Evolutionary conservation across 1,284 basidiomycete species (phyloP).

Genomic region (Leccinum brunneo-olivaceum): DNA sequence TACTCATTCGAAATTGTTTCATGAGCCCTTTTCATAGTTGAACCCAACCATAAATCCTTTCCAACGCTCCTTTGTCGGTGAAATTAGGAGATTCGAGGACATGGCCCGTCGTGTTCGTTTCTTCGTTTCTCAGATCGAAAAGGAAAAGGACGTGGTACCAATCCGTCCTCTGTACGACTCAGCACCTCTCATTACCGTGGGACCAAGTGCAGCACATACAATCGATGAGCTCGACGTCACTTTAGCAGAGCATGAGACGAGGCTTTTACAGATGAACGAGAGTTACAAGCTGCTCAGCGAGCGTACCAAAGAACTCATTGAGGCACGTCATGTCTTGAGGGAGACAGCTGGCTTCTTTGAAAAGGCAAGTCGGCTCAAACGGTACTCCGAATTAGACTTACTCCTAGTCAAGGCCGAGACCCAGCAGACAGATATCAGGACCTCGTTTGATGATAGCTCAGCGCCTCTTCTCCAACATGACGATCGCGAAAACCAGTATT

Average conservation of each 20-base stretch:
- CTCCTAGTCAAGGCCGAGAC: slow-evolving; percentile 60
- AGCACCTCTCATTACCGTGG: slow-evolving; percentile 76
- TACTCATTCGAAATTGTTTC: neutral
- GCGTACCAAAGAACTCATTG: slow-evolving; percentile 82
- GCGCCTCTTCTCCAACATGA: slow-evolving; percentile 90
- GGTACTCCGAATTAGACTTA: slow-evolving; percentile 3
- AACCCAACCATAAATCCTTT: slow-evolving; percentile 95
- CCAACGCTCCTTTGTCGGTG: slow-evolving; percentile 96
- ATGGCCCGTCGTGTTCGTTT: slow-evolving; percentile 93
- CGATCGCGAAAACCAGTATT: slow-evolving; percentile 70
- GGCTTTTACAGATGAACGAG: slow-evolving; percentile 89
- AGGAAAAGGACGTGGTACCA: slow-evolving; percentile 76
- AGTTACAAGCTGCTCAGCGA: slow-evolving; percentile 88
- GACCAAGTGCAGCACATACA: slow-evolving; percentile 86
- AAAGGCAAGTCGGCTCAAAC: slow-evolving; percentile 43
- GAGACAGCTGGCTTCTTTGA: slow-evolving; percentile 98
- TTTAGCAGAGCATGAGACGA: slow-evolving; percentile 82
- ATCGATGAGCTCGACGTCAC: slow-evolving; percentile 91
- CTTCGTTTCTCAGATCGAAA: slow-evolving; percentile 81
- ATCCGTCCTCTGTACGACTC: slow-evolving; percentile 80
- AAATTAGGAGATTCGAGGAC: slow-evolving; percentile 92
- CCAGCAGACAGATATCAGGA: slow-evolving; percentile 73
- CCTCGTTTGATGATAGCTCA: slow-evolving; percentile 89
- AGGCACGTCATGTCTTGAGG: slow-evolving; percentile 87
- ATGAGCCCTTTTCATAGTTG: slow-evolving; percentile 46